Evolutionary conservation across 2,329 filamentous ascomycete species (phyloP), one percentile per base, ranked within the genome.

Genomic region (Xylariaceae sp.): DNA sequence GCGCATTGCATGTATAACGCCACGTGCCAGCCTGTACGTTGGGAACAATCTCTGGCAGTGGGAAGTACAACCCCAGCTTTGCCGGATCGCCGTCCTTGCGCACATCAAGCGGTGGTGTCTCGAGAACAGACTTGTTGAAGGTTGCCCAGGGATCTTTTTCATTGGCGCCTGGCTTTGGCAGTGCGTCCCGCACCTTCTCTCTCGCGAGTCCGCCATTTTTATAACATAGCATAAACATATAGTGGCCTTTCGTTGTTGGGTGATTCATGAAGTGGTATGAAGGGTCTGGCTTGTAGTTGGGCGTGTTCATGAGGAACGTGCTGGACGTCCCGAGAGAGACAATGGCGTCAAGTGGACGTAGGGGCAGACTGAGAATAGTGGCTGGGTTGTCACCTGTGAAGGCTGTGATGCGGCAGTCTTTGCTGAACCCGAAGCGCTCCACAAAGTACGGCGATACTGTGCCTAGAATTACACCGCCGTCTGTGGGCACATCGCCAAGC

Each of bases 141-240:
- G 75, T 81, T 47, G 85, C 83, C 95, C 95, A 99, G 9, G 81
- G 79, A 53, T 88, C 63, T 2, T 41, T 46, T 8, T 23, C 41
- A 1, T 36, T 44, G 23, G 12, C 65, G 26, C 75, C 72, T 8
- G 78, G 75, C 19, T 77, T 74, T 36, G 92, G 89, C 49, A 98
- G 85, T 0, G 85, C 82, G 71, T 99, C 92, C 52, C 95, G 89
- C 61, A 98, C 86, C 68, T 90, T 87, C 73, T 99, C 95, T 40
- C 95, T 89, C 2, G 95, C 94, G 1, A 98, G 86, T 2, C 92
- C 92, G 65, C 95, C 95, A 76, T 99, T 99, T 78, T 98, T 98
- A 81, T 98, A 99, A 82, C 95, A 99, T 31, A 99, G 86, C 95
- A 99, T 99, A 77, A 99, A 98, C 95, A 99, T 98, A 83, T 96